Base-by-base conservation (phyloP, 1,284 basidiomycete genomes). In the Ceratorhiza oryzae-sativae region DNA sequence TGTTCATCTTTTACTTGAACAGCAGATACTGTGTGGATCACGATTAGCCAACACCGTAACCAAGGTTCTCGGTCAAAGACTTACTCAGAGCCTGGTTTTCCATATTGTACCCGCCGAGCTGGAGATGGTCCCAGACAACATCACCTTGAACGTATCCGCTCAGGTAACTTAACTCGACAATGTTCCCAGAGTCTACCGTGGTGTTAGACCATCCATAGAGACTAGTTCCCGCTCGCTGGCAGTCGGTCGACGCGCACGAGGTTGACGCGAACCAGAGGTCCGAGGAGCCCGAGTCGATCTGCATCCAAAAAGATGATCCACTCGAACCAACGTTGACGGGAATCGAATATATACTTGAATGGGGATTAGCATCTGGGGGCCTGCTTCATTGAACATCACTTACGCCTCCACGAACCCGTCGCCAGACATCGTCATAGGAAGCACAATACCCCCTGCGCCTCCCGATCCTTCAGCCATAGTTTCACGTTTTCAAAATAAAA, bases 1-100 rank as follows among this genome's bases (percentile, higher is more conserved):
- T 41, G 60, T 39, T 75, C 74, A 48, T 75, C 67, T 15, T 73
- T 27, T 18, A 75, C 39, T 10, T 67, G 41, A 2, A 71, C 39
- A 12, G 68, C 74, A 15, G 72, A 56, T 34, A 61, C 74, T 73
- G 58, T 20, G 32, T 55, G 34, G 41, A 51, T 23, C 32, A 42
- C 39, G 18, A 45, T 34, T 20, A 41, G 34, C 2, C 1, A 45
- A n/a, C 39, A 56, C 6, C n/a, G 20, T 34, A 15, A 36, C 15
- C 20, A 25, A 41, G 20, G 18, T 59, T 23, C 1, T 10, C n/a
- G 48, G 41, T 18, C 15, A 32, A 45, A n/a, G 34, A 56, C 63
- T 56, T 23, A 68, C 63, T n/a, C 51, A 68, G 36, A 13, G 51
- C 63, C 27, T 68, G 63, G 51, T 68, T 68, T 39, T 36, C 20